phyloP scores from a whole-genome alignment of 176 grass and related monocot species.

The Rhynchospora tenuis region DNA sequence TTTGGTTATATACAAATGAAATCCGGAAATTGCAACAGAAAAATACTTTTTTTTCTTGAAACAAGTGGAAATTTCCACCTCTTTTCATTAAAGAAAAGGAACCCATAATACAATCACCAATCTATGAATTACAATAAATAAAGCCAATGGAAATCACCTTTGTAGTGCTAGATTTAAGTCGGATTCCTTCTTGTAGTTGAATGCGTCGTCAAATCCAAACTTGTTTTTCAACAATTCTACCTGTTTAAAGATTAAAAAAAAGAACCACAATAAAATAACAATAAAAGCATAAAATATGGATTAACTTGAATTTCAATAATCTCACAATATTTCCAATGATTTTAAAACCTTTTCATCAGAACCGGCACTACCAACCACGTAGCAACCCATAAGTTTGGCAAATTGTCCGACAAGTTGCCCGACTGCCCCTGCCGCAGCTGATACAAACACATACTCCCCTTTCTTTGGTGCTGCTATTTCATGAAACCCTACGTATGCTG shows the following conservation, averaged over 20 bases:
- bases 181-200: constrained; percentile 67
- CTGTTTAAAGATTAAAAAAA: neutral
- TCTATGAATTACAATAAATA: too few species aligned
- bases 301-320: neutral
- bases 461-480: constrained; percentile 55
- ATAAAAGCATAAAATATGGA: neutral
- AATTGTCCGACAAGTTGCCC: constrained; percentile 79
- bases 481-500: constrained; percentile 72
- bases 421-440: constrained; percentile 58
- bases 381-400: constrained; percentile 62
- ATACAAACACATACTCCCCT: constrained; percentile 56
- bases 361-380: constrained; percentile 67
- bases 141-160: constrained; percentile 8
- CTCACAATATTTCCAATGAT: neutral
- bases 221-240: constrained; percentile 35
- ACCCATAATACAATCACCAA: too few species aligned
- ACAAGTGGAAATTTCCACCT: too few species aligned
- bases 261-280: neutral
- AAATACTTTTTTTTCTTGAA: too few species aligned
- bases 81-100: too few species aligned
- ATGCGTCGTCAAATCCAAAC: constrained; percentile 74
- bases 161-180: constrained; percentile 36
- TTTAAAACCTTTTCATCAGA: constrained; percentile 50
- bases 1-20: neutral
- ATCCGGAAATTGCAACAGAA: neutral